Conservation (phyloP, 768 basidiomycete genomes). For the Auricularia sp. region DNA sequence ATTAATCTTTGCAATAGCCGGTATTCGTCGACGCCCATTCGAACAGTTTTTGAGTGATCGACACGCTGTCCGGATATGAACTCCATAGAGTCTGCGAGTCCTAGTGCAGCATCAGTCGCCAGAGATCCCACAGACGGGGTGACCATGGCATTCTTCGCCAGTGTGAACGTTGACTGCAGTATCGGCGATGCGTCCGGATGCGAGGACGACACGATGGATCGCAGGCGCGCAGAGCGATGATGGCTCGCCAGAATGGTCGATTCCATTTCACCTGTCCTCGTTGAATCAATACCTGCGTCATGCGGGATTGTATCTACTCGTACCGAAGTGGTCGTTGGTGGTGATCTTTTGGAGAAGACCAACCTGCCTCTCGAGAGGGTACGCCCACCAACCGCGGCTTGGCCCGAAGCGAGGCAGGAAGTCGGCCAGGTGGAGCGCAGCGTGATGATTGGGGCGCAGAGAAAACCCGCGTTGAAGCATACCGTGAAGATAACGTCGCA, state of each 20-base stretch:
- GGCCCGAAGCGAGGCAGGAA: constrained; percentile 24
- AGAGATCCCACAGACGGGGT: too few relatives aligned
- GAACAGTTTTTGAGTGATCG: neutral
- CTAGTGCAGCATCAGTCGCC: neutral
- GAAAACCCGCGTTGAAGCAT: neutral
- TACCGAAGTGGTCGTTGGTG: neutral
- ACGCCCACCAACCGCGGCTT: constrained; percentile 26
- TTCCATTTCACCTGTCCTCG: neutral
- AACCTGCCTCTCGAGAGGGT: constrained; percentile 23
- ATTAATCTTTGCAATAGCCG: neutral
- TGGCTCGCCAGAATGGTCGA: neutral
- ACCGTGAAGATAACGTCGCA: neutral
- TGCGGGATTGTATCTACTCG: neutral
- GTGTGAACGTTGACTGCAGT: neutral
- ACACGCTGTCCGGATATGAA: neutral
- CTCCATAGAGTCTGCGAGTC: neutral
- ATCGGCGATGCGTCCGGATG: neutral
- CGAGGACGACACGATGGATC: neutral
- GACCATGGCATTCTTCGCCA: too few relatives aligned
- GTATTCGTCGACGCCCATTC: neutral
- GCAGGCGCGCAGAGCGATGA: neutral
- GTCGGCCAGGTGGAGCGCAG: constrained; percentile 21
- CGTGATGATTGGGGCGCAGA: constrained; percentile 24
- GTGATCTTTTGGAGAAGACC: constrained; percentile 14
- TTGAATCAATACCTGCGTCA: neutral